Evolutionary conservation across 257 asterid genomes (phyloP).

Genomic region (Solanum bulbocastanum): DNA sequence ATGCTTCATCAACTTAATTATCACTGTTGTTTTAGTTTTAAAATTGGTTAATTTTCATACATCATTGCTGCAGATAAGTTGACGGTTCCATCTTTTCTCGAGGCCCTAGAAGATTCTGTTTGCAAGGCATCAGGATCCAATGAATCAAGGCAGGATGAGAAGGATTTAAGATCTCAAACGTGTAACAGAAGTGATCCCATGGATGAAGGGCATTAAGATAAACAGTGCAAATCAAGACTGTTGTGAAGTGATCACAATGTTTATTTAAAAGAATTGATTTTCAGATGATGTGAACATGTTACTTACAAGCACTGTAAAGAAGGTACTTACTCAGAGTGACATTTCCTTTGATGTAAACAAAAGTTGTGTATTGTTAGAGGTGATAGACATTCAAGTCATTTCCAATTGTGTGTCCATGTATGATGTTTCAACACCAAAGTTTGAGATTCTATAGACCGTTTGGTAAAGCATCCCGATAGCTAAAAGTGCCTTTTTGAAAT

Average conservation of each 20-base stretch:
- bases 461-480: not conserved
- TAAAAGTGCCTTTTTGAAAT: not conserved
- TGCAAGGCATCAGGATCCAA: constrained; percentile 29
- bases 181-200: constrained; percentile 40
- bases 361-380: not conserved
- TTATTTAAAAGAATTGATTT: not conserved
- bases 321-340: not conserved
- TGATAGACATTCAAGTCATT: not conserved
- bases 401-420: not conserved
- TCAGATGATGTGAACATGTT: not conserved
- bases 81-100: constrained; percentile 88
- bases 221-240: not conserved
- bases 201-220: constrained; percentile 62
- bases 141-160: constrained; percentile 31
- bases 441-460: not conserved
- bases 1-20: not conserved
- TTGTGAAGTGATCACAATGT: not conserved
- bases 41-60: not conserved
- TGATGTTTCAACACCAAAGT: not conserved
- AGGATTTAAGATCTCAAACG: constrained; percentile 35
- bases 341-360: not conserved
- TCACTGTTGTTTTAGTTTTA: not conserved
- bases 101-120: constrained; percentile 96
- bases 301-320: not conserved
- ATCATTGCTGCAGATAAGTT: constrained; percentile 47